Evolutionary conservation across 2,329 filamentous ascomycete genomes (phyloP), one percentile per base, ranked within the genome.

Genomic region (Neonectria coccinea): DNA sequence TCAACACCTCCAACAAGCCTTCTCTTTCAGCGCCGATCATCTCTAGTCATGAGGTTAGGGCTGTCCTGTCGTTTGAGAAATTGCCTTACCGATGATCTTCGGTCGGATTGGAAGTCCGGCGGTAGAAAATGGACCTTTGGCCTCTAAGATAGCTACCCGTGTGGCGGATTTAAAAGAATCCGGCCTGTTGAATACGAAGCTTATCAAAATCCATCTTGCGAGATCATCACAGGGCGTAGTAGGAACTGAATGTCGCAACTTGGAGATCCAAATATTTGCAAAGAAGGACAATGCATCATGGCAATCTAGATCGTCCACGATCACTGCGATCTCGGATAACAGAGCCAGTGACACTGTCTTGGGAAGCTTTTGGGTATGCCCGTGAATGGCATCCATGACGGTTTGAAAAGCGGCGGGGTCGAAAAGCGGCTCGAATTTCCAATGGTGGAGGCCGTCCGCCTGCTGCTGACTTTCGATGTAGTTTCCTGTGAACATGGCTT

Each of bases 241-340:
- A 3, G 52, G 58, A n/a, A 50, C 14, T 33, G 25, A 20, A 18
- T 27, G 14, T 36, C 51, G 29, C 7, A 69, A 18, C 2, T 11
- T 64, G 50, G 25, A 5, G 6, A 67, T 11, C 69, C 67, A 71
- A 3, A n/a, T 5, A 3, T 59, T 57, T 5, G 53, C 62, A 48
- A 69, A 54, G 27, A 62, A 64, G 31, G 45, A 56, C 2, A 68
- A 31, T 2, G 69, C 60, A 11, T 64, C 33, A n/a, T 63, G 61
- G 41, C 69, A 71, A 41, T 64, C 51, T 53, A 71, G 50, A 25
- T 71, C 67, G 29, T 71, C 67, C 2, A 66, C 67, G 11, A 70
- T 27, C 8, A 53, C 54, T 1, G 69, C 50, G 14, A 71, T 61
- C 9, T 29, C 47, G 5, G 68, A 65, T 10, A 71, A 20, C 33